Evolutionary conservation across 2,329 filamentous ascomycete species (phyloP).

Genomic region (Colletotrichum sp.): DNA sequence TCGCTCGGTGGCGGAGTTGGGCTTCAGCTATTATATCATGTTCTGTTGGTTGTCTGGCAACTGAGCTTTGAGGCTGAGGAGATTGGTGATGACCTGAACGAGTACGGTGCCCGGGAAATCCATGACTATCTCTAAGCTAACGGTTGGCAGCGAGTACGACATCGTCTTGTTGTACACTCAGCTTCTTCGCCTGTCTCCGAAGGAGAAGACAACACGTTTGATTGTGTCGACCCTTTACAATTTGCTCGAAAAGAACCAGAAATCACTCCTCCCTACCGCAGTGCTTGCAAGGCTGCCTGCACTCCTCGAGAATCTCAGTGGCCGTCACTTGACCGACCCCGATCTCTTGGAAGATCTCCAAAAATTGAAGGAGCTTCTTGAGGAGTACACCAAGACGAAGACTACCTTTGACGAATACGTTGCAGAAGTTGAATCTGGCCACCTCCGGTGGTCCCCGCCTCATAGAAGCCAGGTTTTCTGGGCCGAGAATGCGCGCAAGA

Average conservation of each 20-base stretch:
- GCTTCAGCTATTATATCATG: constrained; percentile 91
- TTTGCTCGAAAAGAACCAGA: constrained; percentile 73
- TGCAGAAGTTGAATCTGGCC: constrained; percentile 83
- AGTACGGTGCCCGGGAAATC: constrained; percentile 59
- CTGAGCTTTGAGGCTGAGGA: constrained; percentile 88
- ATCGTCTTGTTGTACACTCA: constrained; percentile 92
- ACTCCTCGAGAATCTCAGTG: constrained; percentile 66
- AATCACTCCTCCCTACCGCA: constrained; percentile 81
- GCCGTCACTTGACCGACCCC: constrained; percentile 67
- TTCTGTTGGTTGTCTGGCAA: constrained; percentile 94
- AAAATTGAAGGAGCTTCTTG: constrained; percentile 65
- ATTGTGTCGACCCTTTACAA: constrained; percentile 90
- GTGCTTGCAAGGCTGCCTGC: constrained; percentile 82
- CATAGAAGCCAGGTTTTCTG: constrained; percentile 89
- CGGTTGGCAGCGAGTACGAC: constrained; percentile 77
- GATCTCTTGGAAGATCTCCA: constrained; percentile 69
- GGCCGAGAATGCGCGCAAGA: constrained; percentile 88
- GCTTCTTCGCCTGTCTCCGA: constrained; percentile 88
- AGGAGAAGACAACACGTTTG: constrained; percentile 96
- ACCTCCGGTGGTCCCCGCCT: constrained; percentile 91
- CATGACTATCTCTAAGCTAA: background rate
- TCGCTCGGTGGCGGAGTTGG: constrained; percentile 81
- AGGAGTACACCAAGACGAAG: constrained; percentile 73
- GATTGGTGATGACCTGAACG: constrained; percentile 78
- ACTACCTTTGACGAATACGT: constrained; percentile 89